Evolutionary conservation across 2,329 filamentous ascomycete genomes (phyloP).

Genomic region (Coniella lustricola): DNA sequence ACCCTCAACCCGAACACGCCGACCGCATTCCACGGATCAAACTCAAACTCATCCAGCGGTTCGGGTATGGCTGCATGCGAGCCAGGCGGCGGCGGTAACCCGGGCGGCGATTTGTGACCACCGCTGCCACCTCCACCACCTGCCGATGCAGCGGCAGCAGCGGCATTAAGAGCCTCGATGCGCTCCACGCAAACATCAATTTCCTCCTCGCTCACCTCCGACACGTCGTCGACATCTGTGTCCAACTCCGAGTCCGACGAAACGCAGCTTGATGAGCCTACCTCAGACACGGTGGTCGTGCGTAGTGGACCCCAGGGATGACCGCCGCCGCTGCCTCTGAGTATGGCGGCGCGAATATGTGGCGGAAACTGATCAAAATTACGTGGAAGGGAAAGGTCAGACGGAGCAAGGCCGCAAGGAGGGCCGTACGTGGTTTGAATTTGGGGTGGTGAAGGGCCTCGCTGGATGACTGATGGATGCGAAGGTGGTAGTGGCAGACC

Average conservation of each 20-base stretch:
- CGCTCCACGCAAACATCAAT: slow-evolving; percentile 20
- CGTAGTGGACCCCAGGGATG: not conserved
- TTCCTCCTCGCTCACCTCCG: slow-evolving; percentile 24
- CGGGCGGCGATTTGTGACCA: no score
- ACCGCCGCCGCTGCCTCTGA: not conserved
- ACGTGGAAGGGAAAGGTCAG: no score
- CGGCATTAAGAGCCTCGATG: not conserved
- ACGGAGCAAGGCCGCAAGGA: slow-evolving; percentile 9
- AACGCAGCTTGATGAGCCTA: not conserved
- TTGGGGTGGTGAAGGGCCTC: not conserved
- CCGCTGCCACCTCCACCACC: no score
- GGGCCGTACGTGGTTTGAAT: not conserved
- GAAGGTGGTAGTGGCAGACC: not conserved
- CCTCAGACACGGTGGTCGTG: not conserved
- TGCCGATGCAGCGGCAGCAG: not conserved
- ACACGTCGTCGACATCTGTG: slow-evolving; percentile 20
- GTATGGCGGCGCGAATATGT: not conserved
- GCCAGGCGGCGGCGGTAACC: no score
- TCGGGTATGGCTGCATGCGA: slow-evolving; percentile 18
- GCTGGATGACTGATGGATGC: not conserved
- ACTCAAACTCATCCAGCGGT: slow-evolving; percentile 39
- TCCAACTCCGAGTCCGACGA: slow-evolving; percentile 12
- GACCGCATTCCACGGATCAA: slow-evolving; percentile 55
- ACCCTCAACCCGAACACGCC: slow-evolving; percentile 53
- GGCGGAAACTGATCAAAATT: slow-evolving; percentile 1